Conservation (phyloP, 176 grass and related monocot species). For the Musa beccarii region DNA sequence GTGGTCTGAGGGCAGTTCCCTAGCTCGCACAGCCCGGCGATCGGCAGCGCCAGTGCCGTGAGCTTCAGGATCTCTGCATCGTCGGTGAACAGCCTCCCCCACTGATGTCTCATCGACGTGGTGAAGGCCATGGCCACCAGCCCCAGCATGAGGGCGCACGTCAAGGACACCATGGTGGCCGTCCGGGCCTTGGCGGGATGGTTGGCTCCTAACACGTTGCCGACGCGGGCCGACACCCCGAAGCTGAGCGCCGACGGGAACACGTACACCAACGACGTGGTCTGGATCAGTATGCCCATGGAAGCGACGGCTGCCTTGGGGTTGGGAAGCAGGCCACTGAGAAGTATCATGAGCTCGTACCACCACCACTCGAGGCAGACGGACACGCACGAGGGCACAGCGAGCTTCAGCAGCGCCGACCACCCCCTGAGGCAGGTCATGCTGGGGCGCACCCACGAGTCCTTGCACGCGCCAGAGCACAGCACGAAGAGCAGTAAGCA, state of each 20-base stretch:
- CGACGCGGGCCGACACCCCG: constrained; percentile 71
- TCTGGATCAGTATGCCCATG: constrained; percentile 96
- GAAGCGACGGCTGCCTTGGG: constrained; percentile 79
- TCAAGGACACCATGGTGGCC: constrained; percentile 40
- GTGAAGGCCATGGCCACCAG: constrained; percentile 56
- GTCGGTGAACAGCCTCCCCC: constrained; percentile 74
- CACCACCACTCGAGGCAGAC: constrained; percentile 45
- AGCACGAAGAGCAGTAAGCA: constrained; percentile 10
- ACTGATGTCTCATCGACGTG: constrained; percentile 50
- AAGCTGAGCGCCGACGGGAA: constrained; percentile 84
- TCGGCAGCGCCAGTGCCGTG: constrained; percentile 69
- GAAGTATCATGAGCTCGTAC: constrained; percentile 91
- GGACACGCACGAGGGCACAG: constrained; percentile 63
- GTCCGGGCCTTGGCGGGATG: constrained; percentile 41
- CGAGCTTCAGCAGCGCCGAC: constrained; percentile 58
- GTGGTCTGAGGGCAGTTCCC: constrained; percentile 67
- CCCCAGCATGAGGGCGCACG: constrained; percentile 39
- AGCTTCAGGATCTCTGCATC: constrained; percentile 57
- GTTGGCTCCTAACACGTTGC: constrained; percentile 70
- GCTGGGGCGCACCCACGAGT: neutral
- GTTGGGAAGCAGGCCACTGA: constrained; percentile 66
- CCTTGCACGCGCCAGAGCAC: neutral
- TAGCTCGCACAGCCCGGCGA: constrained; percentile 90
- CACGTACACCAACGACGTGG: constrained; percentile 89
- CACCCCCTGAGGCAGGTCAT: constrained; percentile 42